Evolutionary conservation across 306 rosid genomes (phyloP).

Genomic region (Urtica urens): DNA sequence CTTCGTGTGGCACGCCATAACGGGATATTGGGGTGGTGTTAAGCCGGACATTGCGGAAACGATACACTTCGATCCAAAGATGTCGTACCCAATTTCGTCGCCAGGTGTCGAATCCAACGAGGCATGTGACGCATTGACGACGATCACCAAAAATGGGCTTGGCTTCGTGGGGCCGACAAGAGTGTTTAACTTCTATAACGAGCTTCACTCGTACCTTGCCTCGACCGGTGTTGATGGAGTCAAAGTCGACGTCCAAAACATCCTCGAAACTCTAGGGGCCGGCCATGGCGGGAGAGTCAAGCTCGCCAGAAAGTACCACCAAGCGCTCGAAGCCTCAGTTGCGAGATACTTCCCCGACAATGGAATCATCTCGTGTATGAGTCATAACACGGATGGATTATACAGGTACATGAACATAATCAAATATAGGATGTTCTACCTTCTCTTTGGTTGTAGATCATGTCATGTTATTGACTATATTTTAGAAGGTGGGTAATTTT

Average conservation of each 20-base stretch:
- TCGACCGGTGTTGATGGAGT: constrained; percentile 52
- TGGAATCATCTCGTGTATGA: constrained; percentile 49
- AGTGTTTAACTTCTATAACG: constrained; percentile 38
- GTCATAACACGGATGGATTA: constrained; percentile 43
- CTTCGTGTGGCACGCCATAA: constrained; percentile 87
- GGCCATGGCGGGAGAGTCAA: constrained; percentile 57
- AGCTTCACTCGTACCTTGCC: constrained; percentile 53
- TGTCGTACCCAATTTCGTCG: constrained; percentile 60
- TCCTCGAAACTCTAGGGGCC: constrained; percentile 50
- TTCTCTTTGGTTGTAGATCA: neutral
- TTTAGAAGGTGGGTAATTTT: too few species aligned
- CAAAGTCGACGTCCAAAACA: constrained; percentile 56
- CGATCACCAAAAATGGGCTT: constrained; percentile 35
- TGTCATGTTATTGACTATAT: neutral
- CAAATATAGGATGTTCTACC: too few species aligned
- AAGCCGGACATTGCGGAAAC: constrained; percentile 46
- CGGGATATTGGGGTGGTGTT: constrained; percentile 96
- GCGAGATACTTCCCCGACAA: constrained; percentile 38
- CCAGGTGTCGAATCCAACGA: constrained; percentile 48
- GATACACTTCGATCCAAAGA: constrained; percentile 65
- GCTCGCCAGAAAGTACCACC: constrained; percentile 29
- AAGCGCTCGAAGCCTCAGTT: constrained; percentile 51
- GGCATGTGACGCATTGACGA: constrained; percentile 17
- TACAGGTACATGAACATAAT: constrained; percentile 31
- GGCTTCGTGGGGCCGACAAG: constrained; percentile 42